Evolutionary conservation across 768 basidiomycete species (phyloP), one percentile per base, ranked within the genome.

Genomic region (Brasilioporus rufonigricans): DNA sequence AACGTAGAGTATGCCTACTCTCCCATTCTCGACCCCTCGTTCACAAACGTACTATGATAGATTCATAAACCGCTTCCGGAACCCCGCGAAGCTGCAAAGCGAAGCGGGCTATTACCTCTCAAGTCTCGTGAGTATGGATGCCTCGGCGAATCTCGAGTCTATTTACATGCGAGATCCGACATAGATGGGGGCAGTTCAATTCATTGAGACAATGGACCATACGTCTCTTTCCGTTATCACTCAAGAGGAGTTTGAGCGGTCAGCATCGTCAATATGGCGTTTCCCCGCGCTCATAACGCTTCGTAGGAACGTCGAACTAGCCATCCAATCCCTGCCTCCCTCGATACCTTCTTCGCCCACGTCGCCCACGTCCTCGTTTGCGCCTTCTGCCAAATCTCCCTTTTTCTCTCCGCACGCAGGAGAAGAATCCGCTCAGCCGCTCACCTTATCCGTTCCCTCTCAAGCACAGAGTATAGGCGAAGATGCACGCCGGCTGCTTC

Each of bases 161-260:
- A 18, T 47, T 56, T 12, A 60, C 59, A 41, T 47, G 40, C 44
- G 24, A 44, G 55, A 44, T 57, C 36, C 29, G 8, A 5, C 9
- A 12, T 58, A 98, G 93, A 95, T 89, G 83, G 97, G 93, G 4
- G 93, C 97, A 2, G 91, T 98, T 33, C 91, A 92, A 1, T 99
- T 98, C 69, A 94, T 99, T 58, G 97, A 99, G 73, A 91, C 93
- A 0, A 94, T 99, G 92, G 97, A 98, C 68, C 91, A 95, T 55
- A 88, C 93, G 0, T 90, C 91, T 9, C 74, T 99, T 40, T 96
- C 93, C n/a, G 87, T 91, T 62, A 98, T 98, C 57, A 84, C 90
- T 1, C 90, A 93, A 68, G 88, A 89, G 41, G 93, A 98, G 58
- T 99, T 99, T 55, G 97, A 98, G 67, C 77, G 72, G 87, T 88